Conservation (phyloP, 495 filamentous ascomycete genomes). For the Penicillium verhagenii region DNA sequence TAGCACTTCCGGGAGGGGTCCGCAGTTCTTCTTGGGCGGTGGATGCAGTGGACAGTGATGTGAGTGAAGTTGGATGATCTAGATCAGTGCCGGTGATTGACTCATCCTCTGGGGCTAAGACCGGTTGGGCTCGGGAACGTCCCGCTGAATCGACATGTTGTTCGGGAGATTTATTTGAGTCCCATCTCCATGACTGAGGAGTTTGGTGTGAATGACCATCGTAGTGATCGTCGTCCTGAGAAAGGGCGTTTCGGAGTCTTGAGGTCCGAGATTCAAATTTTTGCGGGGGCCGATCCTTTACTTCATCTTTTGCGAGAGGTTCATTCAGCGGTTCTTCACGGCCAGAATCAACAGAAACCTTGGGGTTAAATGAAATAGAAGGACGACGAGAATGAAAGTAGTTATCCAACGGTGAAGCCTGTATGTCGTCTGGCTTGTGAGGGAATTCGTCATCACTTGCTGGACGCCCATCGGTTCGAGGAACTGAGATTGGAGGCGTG, state of each 20-base stretch:
- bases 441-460: slow-evolving; percentile 30
- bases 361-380: slow-evolving; percentile 45
- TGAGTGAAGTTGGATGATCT: slow-evolving; percentile 58
- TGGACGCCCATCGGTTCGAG: slow-evolving; percentile 36
- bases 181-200: slow-evolving; percentile 21
- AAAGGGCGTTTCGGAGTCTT: slow-evolving; percentile 39
- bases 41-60: slow-evolving; percentile 58
- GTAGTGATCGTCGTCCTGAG: slow-evolving; percentile 31
- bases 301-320: slow-evolving; percentile 37
- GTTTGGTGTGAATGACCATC: slow-evolving; percentile 17
- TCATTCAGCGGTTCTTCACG: slow-evolving; percentile 37
- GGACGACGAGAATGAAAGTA: slow-evolving; percentile 42
- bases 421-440: slow-evolving; percentile 44
- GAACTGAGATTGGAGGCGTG: slow-evolving; percentile 48
- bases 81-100: slow-evolving; percentile 23
- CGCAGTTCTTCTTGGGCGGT: slow-evolving; percentile 50
- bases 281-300: slow-evolving; percentile 22
- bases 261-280: slow-evolving; percentile 42
- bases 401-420: slow-evolving; percentile 41
- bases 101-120: slow-evolving; percentile 26
- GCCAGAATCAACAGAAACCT: slow-evolving; percentile 39
- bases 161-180: slow-evolving; percentile 20
- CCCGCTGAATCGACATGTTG: slow-evolving; percentile 32
- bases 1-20: slow-evolving; percentile 49
- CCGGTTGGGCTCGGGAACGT: slow-evolving; percentile 22